Evolutionary conservation across 805 yeast genomes (phyloP), one percentile per base, ranked within the genome.

Genomic region (Schwanniomyces sp.): DNA sequence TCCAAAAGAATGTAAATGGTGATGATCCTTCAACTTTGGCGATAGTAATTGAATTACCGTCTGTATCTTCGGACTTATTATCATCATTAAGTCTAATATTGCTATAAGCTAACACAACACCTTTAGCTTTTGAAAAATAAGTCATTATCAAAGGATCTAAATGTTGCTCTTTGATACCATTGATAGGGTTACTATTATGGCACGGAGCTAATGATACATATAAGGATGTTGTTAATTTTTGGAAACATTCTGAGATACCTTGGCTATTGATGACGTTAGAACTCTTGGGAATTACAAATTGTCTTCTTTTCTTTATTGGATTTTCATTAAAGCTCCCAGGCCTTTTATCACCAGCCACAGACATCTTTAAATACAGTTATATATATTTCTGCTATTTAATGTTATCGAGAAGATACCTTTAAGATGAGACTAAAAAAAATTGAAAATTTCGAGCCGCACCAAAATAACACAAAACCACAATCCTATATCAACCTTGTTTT

Each of bases 1-100:
- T 77, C 98, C 99, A 94, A 44, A 87, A 62, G 66, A 87, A 94
- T 26, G 92, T 79, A 64, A 91, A 92, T 21, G 99, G 97, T 18
- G 91, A 82, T 45, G 88, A 91, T 51, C 81, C 82, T 45, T 87
- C 77, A 43, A 92, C 74, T 54, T 81, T 81, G 39, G 91, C 90
- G 28, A 88, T 70, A 28, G 76, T 67, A 24, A 77, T 70, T 5
- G 64, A 56, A 45, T 58, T 56, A 14, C 70, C 75, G 7, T 70
- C 67, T 3, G 72, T 71, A 34, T 75, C 81, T 9, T 61, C 66
- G 41, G 60, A 54, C 38, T 47, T 53, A 51, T 64, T 69, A 40
- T 77, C 80, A 12, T 74, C 73, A 17, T 78, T 61, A 25, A 88
- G 64, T 50, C 75, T 64, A 27, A 92, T 70, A 55, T 88, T 83